A percentile compares a stretch with the other conserved stretches of the same genome.
These are phyloP conservation scores for Rostrohypoxylon terebratum DNA, from an alignment of 495 filamentous ascomycete genomes.

Conservation along the genomic window DNA sequence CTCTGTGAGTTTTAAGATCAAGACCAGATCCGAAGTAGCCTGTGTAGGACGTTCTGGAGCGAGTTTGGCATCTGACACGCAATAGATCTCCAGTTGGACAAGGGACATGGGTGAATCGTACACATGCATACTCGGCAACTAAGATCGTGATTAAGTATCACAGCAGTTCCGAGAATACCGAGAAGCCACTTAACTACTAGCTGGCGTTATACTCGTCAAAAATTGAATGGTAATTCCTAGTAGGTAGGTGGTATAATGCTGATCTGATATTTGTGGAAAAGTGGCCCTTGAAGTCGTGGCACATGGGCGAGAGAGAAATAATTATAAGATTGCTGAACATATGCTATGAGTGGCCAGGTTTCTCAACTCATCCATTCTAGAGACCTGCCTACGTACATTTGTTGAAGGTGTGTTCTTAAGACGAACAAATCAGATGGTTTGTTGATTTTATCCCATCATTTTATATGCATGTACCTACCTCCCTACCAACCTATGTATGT, in stretches of 20 bases:
- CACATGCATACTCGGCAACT: conserved; percentile 7
- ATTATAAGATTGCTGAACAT: not conserved
- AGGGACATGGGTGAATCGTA: conserved; percentile 17
- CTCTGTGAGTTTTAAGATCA: conserved; percentile 9
- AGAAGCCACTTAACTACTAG: conserved; percentile 24
- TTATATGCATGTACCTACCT: not conserved
- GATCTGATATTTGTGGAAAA: conserved; percentile 25
- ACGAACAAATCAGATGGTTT: not conserved
- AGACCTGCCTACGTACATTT: not conserved
- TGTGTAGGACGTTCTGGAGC: conserved; percentile 14
- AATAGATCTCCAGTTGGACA: conserved; percentile 9
- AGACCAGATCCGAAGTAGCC: not conserved
- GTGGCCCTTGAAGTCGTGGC: not conserved
- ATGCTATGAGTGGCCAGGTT: not conserved
- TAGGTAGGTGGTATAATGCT: too few relatives aligned
- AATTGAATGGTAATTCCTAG: conserved; percentile 14
- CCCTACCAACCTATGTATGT: not conserved
- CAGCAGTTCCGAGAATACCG: conserved; percentile 40
- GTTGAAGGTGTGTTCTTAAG: not conserved
- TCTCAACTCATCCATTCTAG: not conserved
- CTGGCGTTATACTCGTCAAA: conserved; percentile 14
- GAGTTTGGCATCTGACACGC: conserved; percentile 30
- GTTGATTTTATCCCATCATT: not conserved
- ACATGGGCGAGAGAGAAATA: not conserved
- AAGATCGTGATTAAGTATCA: conserved; percentile 28